A percentile compares a stretch with the other conserved stretches of the same genome.
phyloP scores from a whole-genome alignment of 2,329 filamentous ascomycete species.

The Nakataea oryzae region DNA sequence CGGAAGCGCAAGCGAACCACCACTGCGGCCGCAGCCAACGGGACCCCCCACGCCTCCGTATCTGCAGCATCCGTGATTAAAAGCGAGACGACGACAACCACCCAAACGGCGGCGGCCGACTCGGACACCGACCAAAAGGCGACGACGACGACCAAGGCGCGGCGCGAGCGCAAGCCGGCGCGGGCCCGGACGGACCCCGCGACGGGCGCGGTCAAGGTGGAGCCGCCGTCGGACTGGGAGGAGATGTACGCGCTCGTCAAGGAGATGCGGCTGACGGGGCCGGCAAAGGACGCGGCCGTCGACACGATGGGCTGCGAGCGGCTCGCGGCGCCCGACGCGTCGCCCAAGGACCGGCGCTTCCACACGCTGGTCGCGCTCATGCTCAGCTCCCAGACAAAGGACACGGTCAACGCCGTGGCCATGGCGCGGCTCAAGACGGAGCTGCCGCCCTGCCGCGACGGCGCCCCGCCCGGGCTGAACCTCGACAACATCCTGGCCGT shows the following conservation, averaged over 20 bases:
- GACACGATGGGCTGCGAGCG: constrained; percentile 96
- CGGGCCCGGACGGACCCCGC: constrained; percentile 9
- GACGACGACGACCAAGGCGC: not conserved
- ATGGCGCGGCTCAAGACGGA: constrained; percentile 72
- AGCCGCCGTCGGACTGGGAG: constrained; percentile 74
- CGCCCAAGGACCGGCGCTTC: constrained; percentile 54
- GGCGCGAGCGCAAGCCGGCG: constrained; percentile 15
- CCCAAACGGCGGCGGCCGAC: not conserved
- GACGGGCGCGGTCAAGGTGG: constrained; percentile 21
- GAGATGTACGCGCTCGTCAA: constrained; percentile 68
- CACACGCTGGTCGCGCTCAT: constrained; percentile 83
- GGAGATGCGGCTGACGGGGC: constrained; percentile 57
- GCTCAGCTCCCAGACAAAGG: constrained; percentile 88
- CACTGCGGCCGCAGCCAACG: constrained; percentile 2
- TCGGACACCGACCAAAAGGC: not conserved
- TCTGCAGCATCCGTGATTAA: not conserved
- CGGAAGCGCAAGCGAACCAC: constrained; percentile 8
- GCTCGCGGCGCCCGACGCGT: constrained; percentile 45
- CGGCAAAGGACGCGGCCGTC: constrained; percentile 67
- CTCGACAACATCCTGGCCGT: constrained; percentile 70
- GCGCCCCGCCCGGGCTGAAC: constrained; percentile 46
- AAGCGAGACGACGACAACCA: constrained; percentile 25
- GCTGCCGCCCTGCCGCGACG: constrained; percentile 42
- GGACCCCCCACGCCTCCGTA: not conserved
- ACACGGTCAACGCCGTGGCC: constrained; percentile 76